Percentiles rank a stretch among this genome's conserved stretches.
phyloP scores from a whole-genome alignment of 2,329 filamentous ascomycete species.

The Alternaria sp. region DNA sequence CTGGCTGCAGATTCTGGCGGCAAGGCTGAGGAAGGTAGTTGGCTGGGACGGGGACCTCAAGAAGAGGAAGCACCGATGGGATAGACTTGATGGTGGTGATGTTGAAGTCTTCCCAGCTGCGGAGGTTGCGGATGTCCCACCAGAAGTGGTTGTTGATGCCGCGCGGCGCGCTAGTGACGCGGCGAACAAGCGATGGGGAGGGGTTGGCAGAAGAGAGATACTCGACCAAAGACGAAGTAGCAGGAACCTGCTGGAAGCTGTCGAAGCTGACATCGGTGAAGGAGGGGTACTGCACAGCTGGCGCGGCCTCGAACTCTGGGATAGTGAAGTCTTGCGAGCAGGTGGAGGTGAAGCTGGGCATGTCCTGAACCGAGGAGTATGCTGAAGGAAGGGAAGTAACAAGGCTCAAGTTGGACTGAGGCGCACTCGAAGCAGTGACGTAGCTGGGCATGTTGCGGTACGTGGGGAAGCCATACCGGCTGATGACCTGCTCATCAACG shows the following conservation, averaged over 20 bases:
- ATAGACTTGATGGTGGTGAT: constrained; percentile 73
- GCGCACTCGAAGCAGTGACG: constrained; percentile 50
- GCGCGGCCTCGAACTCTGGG: constrained; percentile 46
- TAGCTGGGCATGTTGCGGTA: constrained; percentile 76
- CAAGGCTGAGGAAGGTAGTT: constrained; percentile 66
- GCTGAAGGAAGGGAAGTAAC: constrained; percentile 48
- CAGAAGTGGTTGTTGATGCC: constrained; percentile 83
- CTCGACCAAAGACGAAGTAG: constrained; percentile 72
- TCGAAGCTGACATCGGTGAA: constrained; percentile 50
- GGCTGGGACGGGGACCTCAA: constrained; percentile 66
- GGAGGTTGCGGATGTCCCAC: constrained; percentile 92
- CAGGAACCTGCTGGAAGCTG: constrained; percentile 40
- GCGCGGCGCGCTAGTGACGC: constrained; percentile 73
- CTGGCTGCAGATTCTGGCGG: constrained; percentile 69
- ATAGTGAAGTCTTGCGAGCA: constrained; percentile 41
- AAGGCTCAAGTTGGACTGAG: constrained; percentile 47
- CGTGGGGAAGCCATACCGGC: constrained; percentile 80
- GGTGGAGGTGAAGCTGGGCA: constrained; percentile 38
- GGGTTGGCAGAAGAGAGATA: constrained; percentile 84
- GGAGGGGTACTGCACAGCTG: constrained; percentile 53
- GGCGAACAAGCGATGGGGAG: constrained; percentile 79
- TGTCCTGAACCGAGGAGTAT: constrained; percentile 43
- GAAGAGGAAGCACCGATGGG: constrained; percentile 73
- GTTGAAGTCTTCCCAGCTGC: constrained; percentile 82
- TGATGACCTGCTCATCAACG: constrained; percentile 69